These are phyloP conservation scores for Chaetomium sp. DNA, from an alignment of 2,329 filamentous ascomycete species.

Conservation along the genomic window DNA sequence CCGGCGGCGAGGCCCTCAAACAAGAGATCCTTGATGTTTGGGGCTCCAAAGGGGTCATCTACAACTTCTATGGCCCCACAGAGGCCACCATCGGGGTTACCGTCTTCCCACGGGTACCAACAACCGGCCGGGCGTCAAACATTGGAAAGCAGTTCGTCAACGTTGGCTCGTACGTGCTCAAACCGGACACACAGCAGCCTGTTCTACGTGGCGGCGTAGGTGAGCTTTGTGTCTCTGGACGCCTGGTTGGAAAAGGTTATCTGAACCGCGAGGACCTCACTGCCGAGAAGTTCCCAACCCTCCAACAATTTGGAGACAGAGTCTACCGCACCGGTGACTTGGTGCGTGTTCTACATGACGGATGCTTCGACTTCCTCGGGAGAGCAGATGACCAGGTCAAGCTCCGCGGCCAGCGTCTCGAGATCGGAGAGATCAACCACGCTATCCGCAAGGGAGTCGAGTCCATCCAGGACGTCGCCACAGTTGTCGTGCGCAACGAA, in stretches of 20 bases:
- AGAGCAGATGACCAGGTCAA: constrained; percentile 92
- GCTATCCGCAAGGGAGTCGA: constrained; percentile 66
- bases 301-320: constrained; percentile 58
- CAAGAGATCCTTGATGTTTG: constrained; percentile 87
- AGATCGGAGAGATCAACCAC: constrained; percentile 89
- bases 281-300: constrained; percentile 69
- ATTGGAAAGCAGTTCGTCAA: constrained; percentile 87
- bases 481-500: constrained; percentile 71
- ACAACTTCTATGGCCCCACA: constrained; percentile 91
- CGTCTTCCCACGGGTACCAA: constrained; percentile 79
- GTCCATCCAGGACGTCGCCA: constrained; percentile 69
- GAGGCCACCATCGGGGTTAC: constrained; percentile 93
- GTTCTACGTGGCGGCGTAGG: constrained; percentile 79
- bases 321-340: constrained; percentile 90
- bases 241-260: constrained; percentile 87
- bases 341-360: constrained; percentile 77
- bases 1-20: constrained; percentile 83
- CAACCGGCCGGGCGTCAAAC: constrained; percentile 79
- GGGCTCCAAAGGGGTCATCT: constrained; percentile 78
- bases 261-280: constrained; percentile 80
- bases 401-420: constrained; percentile 82
- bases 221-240: constrained; percentile 85
- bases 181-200: constrained; percentile 67
- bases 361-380: constrained; percentile 83
- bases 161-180: constrained; percentile 79